Base-by-base conservation (phyloP, 2,329 filamentous ascomycete species). In the Ascomycota sp. region DNA sequence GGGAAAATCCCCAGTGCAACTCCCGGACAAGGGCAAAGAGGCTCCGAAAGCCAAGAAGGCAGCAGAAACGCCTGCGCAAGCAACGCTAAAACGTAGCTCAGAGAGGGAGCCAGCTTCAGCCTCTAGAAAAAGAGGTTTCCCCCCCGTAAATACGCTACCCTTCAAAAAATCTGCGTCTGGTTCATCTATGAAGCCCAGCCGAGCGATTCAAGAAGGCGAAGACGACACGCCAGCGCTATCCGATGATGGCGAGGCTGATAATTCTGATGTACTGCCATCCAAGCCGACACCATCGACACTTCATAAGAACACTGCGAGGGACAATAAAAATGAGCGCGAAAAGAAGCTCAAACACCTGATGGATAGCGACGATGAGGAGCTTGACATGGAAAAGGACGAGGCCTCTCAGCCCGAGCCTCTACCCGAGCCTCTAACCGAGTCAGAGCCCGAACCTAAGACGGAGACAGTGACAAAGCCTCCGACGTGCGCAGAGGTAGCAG, bases 81-180 rank as follows among this genome's bases (percentile, higher is more conserved):
- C 25, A 27, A 19, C 19, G 13, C 25, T 29, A 10, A 32, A 41
- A 2, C 43, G 45, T 4, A 47, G 40, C 24, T 32, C 38, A 5
- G 31, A 34, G 10, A 52, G 51, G 32, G 58, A 56, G 32, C 31
- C 48, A 4, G 26, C 54, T 4, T 41, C 51, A 13, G 37, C 56
- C 5, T 23, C 41, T 3, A 81, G 79, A 43, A 67, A 79, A 43
- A 67, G 66, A 33, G 65, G 67, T 31, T 60, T 56, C 11, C 68
- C 73, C 9, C 56, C 54, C 3, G 66, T 68, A 34, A 69, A 91
- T 19, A 82, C 89, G 61, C 74, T 75, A 35, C 77, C 80, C 0
- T 91, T 91, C 46, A 77, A 79, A 10, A 80, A 76, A 42, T 57
- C 61, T 5, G 50, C 48, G 4, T 41, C 47, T 4, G 52, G 45